phyloP scores from a whole-genome alignment of 140 eudicot species.

The Anethum foeniculum region DNA sequence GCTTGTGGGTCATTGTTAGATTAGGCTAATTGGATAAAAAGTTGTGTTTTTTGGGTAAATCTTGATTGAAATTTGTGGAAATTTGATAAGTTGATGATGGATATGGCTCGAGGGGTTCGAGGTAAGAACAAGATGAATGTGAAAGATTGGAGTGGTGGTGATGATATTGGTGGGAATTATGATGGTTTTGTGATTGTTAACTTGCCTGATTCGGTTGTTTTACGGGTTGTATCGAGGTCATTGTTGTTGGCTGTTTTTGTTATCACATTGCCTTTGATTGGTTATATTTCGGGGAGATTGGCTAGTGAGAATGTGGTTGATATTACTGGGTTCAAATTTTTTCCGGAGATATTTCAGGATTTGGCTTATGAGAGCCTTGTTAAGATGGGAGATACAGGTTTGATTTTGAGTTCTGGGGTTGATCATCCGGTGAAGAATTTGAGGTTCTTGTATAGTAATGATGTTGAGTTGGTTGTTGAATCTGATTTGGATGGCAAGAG shows the following conservation, averaged over 20 bases:
- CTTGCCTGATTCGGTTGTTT: slow-evolving; percentile 36
- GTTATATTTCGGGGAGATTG: slow-evolving; percentile 21
- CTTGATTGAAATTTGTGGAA: neutral
- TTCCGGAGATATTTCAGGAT: slow-evolving; percentile 43
- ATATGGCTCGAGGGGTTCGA: slow-evolving; percentile 30
- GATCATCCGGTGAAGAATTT: slow-evolving; percentile 18
- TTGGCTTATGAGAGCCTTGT: slow-evolving; percentile 45
- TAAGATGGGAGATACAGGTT: slow-evolving; percentile 41
- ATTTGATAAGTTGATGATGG: slow-evolving; percentile 4
- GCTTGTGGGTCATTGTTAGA: neutral
- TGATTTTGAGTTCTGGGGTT: slow-evolving; percentile 29
- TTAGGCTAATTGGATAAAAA: neutral
- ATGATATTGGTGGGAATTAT: slow-evolving; percentile 14
- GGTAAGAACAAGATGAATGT: slow-evolving; percentile 9
- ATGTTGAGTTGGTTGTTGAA: slow-evolving; percentile 27
- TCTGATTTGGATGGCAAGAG: slow-evolving; percentile 23
- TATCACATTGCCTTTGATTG: slow-evolving; percentile 48
- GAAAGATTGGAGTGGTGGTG: slow-evolving; percentile 16
- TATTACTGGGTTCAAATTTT: slow-evolving; percentile 4
- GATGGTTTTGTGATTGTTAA: slow-evolving; percentile 39
- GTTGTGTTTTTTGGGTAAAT: neutral
- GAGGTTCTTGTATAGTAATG: slow-evolving; percentile 34
- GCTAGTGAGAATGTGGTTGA: slow-evolving; percentile 2
- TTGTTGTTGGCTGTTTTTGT: slow-evolving; percentile 43
- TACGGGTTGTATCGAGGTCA: slow-evolving; percentile 46